A percentile compares a stretch with the other conserved stretches of the same genome.
Evolutionary conservation across 2,329 filamentous ascomycete species (phyloP).

Genomic region (Teratosphaeria epicoccoides): DNA sequence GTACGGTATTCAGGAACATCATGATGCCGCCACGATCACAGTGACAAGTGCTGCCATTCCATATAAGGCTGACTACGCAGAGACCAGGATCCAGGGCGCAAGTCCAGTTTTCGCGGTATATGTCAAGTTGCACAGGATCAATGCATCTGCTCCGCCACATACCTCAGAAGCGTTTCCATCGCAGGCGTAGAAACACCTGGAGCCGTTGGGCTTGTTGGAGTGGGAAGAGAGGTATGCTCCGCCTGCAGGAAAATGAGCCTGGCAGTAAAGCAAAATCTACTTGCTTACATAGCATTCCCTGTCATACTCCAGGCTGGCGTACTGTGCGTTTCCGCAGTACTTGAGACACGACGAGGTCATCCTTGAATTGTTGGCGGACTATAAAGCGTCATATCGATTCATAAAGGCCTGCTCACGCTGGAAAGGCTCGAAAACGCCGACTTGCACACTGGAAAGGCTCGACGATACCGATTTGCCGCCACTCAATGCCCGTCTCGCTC

Average conservation of each 20-base stretch:
- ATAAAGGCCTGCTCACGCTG: not conserved
- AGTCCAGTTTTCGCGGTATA: slow-evolving; percentile 10
- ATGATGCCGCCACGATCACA: not conserved
- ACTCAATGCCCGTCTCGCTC: slow-evolving; percentile 47
- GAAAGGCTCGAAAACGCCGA: not conserved
- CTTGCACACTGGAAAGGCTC: slow-evolving; percentile 20
- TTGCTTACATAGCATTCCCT: not conserved
- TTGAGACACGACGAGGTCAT: slow-evolving; percentile 43
- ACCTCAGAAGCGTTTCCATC: slow-evolving; percentile 42
- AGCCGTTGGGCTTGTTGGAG: slow-evolving; percentile 37
- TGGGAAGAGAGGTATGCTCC: slow-evolving; percentile 40
- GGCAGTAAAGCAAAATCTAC: not conserved
- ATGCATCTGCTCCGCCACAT: slow-evolving; percentile 43
- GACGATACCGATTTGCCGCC: slow-evolving; percentile 25
- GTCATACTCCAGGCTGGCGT: slow-evolving; percentile 46
- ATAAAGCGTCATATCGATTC: not conserved
- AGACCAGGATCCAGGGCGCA: slow-evolving; percentile 8
- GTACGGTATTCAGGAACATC: too few species aligned
- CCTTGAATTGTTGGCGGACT: slow-evolving; percentile 35
- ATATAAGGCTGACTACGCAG: slow-evolving; percentile 9
- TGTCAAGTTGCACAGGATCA: slow-evolving; percentile 24
- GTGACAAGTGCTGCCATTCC: slow-evolving; percentile 9
- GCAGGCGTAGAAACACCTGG: slow-evolving; percentile 42
- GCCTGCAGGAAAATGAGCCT: slow-evolving; percentile 50
- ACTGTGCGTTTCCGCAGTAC: slow-evolving; percentile 39